These are phyloP conservation scores for Tetrapisispora taiwanensis DNA, from an alignment of 805 yeast species.

Conservation along the genomic window DNA sequence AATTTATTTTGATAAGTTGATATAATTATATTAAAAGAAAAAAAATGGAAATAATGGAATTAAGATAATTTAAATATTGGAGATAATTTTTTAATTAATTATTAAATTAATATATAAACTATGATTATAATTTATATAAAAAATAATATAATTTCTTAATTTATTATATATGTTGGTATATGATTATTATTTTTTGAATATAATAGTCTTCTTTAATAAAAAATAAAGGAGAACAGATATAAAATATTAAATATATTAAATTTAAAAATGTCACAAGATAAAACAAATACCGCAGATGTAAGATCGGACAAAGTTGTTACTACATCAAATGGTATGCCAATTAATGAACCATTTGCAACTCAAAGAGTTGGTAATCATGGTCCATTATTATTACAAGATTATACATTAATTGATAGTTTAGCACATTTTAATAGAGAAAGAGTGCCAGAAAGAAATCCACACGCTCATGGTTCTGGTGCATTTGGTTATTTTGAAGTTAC, in stretches of 20 bases:
- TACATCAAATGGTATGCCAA: conserved; percentile 68
- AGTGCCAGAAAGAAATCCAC: conserved; percentile 88
- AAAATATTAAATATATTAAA: too few species aligned
- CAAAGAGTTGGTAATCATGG: conserved; percentile 36
- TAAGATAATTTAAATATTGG: too few species aligned
- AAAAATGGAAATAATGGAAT: too few species aligned
- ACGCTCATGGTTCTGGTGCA: conserved; percentile 91
- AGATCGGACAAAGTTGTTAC: conserved; percentile 46
- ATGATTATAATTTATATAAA: too few species aligned
- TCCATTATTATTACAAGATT: conserved; percentile 73
- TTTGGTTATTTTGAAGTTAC: conserved; percentile 81
- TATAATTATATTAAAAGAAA: too few species aligned
- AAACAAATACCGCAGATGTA: conserved; percentile 23
- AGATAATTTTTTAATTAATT: too few species aligned
- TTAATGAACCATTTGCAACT: conserved; percentile 40
- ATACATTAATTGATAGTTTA: conserved; percentile 65
- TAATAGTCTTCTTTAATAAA: not conserved
- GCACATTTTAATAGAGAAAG: conserved; percentile 87
- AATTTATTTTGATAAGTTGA: too few species aligned
- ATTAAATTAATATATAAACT: too few species aligned
- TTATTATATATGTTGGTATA: too few species aligned
- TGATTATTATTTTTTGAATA: too few species aligned
- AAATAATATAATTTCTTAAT: too few species aligned
- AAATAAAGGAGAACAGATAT: too few species aligned
- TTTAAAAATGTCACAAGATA: conserved; percentile 9